A percentile compares a stretch with the other conserved stretches of the same genome.
Evolutionary conservation across 108 stramenopile species (phyloP).

Genomic region (Fragilaria crotonensis): DNA sequence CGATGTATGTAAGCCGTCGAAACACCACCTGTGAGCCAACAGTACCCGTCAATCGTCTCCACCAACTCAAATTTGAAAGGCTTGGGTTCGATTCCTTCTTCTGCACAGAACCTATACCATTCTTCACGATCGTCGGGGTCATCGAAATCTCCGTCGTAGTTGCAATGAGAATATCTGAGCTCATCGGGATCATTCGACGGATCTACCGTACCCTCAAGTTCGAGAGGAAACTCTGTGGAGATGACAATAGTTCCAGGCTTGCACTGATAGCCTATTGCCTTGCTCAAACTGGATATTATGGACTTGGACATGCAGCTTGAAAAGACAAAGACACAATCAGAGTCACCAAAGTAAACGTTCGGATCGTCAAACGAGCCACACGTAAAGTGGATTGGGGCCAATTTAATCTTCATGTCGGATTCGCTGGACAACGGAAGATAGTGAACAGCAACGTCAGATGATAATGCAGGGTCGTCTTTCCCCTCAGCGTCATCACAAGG

Average conservation of each 20-base stretch:
- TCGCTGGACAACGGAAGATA: not conserved
- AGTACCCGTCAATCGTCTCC: slow-evolving; percentile 54
- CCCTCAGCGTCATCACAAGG: not conserved
- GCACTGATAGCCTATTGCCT: slow-evolving; percentile 63
- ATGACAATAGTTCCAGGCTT: slow-evolving; percentile 68
- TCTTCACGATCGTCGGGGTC: slow-evolving; percentile 20
- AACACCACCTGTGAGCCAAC: slow-evolving; percentile 59
- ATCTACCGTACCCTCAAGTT: slow-evolving; percentile 24
- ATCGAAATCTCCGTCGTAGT: slow-evolving; percentile 7
- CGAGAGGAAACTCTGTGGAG: slow-evolving; percentile 65
- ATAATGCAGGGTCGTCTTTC: not conserved
- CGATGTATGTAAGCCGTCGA: slow-evolving; percentile 73
- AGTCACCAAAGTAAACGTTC: slow-evolving; percentile 63
- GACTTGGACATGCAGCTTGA: slow-evolving; percentile 52
- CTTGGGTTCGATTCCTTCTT: slow-evolving; percentile 5
- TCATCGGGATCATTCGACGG: slow-evolving; percentile 8
- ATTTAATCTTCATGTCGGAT: not conserved
- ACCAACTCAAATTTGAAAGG: slow-evolving; percentile 50
- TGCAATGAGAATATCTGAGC: not conserved
- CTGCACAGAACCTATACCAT: not conserved
- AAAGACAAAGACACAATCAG: slow-evolving; percentile 67
- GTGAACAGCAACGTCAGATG: not conserved
- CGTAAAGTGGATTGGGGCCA: slow-evolving; percentile 52
- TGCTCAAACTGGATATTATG: slow-evolving; percentile 34
- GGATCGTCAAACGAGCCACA: slow-evolving; percentile 73